These are phyloP conservation scores for Nigrospora osmanthi DNA, from an alignment of 2,329 filamentous ascomycete species.

Conservation along the genomic window DNA sequence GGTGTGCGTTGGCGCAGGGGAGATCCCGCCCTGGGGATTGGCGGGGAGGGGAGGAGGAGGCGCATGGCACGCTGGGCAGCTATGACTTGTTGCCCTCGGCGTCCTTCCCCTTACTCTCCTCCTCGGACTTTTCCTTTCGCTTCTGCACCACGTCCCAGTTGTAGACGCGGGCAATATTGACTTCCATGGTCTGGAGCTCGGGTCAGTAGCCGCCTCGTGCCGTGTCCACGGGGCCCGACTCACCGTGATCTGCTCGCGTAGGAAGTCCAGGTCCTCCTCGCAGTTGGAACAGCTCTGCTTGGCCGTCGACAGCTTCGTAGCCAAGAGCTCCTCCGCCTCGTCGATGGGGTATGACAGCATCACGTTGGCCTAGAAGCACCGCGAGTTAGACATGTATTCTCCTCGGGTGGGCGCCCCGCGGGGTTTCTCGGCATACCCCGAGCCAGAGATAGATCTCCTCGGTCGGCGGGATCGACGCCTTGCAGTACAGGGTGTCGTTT, in stretches of 20 bases:
- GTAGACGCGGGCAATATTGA: conserved; percentile 93
- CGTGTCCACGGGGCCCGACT: conserved; percentile 16
- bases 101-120: conserved; percentile 35
- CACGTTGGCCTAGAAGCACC: conserved; percentile 68
- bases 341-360: conserved; percentile 92
- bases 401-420: neutral
- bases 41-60: too few species aligned
- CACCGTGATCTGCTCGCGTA: conserved; percentile 94
- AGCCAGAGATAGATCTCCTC: conserved; percentile 96
- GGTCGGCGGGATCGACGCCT: conserved; percentile 72
- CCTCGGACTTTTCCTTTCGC: conserved; percentile 75
- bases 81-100: conserved; percentile 18
- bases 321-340: conserved; percentile 74
- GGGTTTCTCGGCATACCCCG: conserved; percentile 53
- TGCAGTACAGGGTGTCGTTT: conserved; percentile 91
- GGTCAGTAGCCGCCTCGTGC: neutral
- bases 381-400: neutral
- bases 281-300: conserved; percentile 77
- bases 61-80: neutral
- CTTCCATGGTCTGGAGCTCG: conserved; percentile 72
- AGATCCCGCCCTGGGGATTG: too few species aligned
- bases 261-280: conserved; percentile 92
- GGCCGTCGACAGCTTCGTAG: conserved; percentile 70
- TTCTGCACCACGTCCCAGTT: conserved; percentile 98
- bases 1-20: too few species aligned